Conservation (phyloP, 2,329 filamentous ascomycete species). For the Diaporthe caulivora region DNA sequence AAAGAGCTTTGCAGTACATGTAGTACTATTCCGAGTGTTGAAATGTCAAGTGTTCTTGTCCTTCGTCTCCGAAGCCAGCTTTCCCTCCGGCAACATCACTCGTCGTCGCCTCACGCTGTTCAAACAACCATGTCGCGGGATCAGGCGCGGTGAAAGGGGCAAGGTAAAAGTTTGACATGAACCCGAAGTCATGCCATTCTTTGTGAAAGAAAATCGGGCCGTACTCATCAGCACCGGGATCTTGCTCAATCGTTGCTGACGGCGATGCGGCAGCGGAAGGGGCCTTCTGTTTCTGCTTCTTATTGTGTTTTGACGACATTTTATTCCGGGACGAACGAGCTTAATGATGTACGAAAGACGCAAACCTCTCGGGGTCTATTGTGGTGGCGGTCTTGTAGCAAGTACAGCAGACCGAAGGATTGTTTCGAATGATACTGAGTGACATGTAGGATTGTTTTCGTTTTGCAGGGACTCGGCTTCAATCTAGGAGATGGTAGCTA, state of each 20-base stretch:
- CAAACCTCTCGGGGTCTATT: too few relatives aligned
- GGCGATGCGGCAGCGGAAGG: too few relatives aligned
- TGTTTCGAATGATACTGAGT: too few relatives aligned
- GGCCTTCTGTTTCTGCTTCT: neutral
- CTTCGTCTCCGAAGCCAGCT: too few relatives aligned
- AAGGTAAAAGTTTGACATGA: constrained; percentile 20
- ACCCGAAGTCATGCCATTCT: constrained; percentile 19
- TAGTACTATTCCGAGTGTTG: constrained; percentile 29
- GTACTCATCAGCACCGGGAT: neutral
- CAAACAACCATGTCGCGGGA: neutral
- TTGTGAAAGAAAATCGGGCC: constrained; percentile 27
- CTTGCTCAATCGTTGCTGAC: too few relatives aligned
- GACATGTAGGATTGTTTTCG: too few relatives aligned
- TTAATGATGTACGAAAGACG: too few relatives aligned
- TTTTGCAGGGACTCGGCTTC: too few relatives aligned
- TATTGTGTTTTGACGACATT: neutral
- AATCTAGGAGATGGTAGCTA: too few relatives aligned
- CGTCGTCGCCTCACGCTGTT: neutral
- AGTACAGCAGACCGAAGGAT: too few relatives aligned
- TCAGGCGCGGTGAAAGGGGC: neutral
- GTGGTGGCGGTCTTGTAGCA: too few relatives aligned
- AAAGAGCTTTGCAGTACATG: constrained; percentile 26
- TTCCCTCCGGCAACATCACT: neutral
- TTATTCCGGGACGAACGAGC: too few relatives aligned
- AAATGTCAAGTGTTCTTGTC: neutral